phyloP scores from a whole-genome alignment of 495 filamentous ascomycete species.

The Xylaria cubensis region DNA sequence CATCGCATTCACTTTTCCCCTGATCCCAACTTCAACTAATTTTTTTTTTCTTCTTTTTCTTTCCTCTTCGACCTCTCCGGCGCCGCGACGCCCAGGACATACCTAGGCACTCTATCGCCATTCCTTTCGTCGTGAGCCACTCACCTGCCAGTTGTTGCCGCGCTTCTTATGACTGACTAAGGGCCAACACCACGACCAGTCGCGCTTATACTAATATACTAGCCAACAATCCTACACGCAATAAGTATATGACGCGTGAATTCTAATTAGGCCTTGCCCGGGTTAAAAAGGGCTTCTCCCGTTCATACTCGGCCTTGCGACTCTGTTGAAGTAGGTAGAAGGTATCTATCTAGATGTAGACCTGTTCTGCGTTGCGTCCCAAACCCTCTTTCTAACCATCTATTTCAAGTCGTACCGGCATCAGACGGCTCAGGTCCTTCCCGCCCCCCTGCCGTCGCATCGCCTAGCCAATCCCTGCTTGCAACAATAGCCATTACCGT shows the following conservation, averaged over 20 bases:
- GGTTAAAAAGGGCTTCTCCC: conserved; percentile 17
- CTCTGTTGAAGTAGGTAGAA: conserved; percentile 25
- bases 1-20: conserved; percentile 19
- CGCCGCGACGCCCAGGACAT: conserved; percentile 16
- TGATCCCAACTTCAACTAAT: conserved; percentile 22
- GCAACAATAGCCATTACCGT: not conserved
- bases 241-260: conserved; percentile 28
- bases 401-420: conserved; percentile 19
- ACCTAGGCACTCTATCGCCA: not conserved
- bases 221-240: conserved; percentile 1
- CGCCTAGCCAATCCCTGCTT: conserved; percentile 10
- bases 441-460: conserved; percentile 15
- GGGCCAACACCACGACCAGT: not conserved
- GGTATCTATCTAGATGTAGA: conserved; percentile 1
- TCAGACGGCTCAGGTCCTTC: conserved; percentile 21
- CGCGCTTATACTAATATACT: not conserved
- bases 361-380: conserved; percentile 3
- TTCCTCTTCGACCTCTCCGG: conserved; percentile 12
- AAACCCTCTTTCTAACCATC: conserved; percentile 16
- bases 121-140: conserved; percentile 19
- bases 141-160: conserved; percentile 5
- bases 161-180: conserved; percentile 10
- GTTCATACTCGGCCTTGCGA: conserved; percentile 13
- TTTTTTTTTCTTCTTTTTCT: conserved; percentile 15
- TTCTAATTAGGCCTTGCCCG: conserved; percentile 22